Percentiles rank a stretch among this genome's conserved stretches.
Evolutionary conservation across 1,284 basidiomycete species (phyloP).

Genomic region (Puccinia sorghi): DNA sequence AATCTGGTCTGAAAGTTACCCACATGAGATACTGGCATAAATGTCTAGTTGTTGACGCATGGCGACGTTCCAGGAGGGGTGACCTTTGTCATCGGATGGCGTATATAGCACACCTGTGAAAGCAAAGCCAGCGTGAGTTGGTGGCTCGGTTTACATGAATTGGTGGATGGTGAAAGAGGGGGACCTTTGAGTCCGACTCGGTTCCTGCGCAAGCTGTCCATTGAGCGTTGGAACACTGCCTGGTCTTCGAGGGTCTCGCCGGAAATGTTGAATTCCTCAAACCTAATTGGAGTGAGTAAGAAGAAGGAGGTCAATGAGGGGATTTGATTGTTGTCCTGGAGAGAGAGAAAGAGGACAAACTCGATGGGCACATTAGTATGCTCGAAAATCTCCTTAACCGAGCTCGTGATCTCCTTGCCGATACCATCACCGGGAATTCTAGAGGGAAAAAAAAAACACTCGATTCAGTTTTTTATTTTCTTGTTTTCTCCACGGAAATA

Average conservation of each 20-base stretch:
- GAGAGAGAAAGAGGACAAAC: slow-evolving; percentile 61
- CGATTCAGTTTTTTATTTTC: neutral
- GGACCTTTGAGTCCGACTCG: slow-evolving; percentile 96
- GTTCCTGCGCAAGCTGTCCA: slow-evolving; percentile 95
- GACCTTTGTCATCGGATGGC: slow-evolving; percentile 90
- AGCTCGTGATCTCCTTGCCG: slow-evolving; percentile 94
- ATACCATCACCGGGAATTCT: slow-evolving; percentile 76
- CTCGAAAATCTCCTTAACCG: slow-evolving; percentile 98
- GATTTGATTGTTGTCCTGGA: neutral
- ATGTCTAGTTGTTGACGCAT: slow-evolving; percentile 99
- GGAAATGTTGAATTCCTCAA: slow-evolving; percentile 95
- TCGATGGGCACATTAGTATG: slow-evolving; percentile 97
- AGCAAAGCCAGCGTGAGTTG: neutral
- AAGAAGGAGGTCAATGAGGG: neutral
- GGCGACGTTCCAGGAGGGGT: slow-evolving; percentile 99
- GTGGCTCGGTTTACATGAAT: neutral
- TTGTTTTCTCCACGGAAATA: neutral
- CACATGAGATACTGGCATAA: slow-evolving; percentile 71
- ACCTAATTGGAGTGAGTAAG: neutral
- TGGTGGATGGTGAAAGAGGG: slow-evolving; percentile 51
- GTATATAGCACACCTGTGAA: slow-evolving; percentile 93
- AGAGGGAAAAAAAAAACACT: neutral
- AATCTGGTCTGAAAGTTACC: neutral
- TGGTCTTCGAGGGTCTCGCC: slow-evolving; percentile 93
- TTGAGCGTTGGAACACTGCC: slow-evolving; percentile 92